Base-by-base conservation (phyloP, 192 early-diverging fungal species). In the Funneliformis geosporum region DNA sequence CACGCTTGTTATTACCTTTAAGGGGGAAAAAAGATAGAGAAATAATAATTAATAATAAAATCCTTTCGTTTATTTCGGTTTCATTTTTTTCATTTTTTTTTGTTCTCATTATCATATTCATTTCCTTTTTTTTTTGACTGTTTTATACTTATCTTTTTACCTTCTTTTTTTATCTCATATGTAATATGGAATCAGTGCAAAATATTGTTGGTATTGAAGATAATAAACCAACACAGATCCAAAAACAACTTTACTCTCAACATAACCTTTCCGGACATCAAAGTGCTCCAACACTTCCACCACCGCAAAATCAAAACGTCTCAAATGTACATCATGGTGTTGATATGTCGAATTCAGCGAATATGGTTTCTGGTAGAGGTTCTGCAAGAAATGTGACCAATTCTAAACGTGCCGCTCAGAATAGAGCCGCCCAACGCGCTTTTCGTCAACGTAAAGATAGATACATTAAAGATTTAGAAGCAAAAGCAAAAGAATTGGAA, bases 381-480 rank as follows among this genome's bases (percentile, higher is more conserved):
- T 21, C 25, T 12, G 43, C 25, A n/a, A 28, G 77, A 1, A 68
- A 38, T 18, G 39, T 79, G 11, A 60, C 77, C 1, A 79, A 68
- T 16, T 85, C 88, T 42, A 95, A 95, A 83, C 89, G 96, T 80
- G 94, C 95, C 4, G 93, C 92, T 12, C 96, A 97, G 81, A 97
- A 97, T 83, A 89, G 96, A 21, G 94, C 94, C 3, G 96, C 96
- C 4, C 96, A 97, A 84, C 89, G 94, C 2, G 95, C 96, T 7
- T 97, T 97, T 84, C 91, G 96, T 55, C 93, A 97, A 84, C 90
- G 96, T 44, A 90, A 92, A 69, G 91, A 95, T 76, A 88, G 89
- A 79, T 94, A 97, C 81, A 89, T 96, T 28, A 89, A 92, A 76
- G 88, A 92, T 10, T 88, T 97, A 1, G 96, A 97, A 83, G 87